Conservation (phyloP, 305 asterid species). For the Fraxinus paxiana region DNA sequence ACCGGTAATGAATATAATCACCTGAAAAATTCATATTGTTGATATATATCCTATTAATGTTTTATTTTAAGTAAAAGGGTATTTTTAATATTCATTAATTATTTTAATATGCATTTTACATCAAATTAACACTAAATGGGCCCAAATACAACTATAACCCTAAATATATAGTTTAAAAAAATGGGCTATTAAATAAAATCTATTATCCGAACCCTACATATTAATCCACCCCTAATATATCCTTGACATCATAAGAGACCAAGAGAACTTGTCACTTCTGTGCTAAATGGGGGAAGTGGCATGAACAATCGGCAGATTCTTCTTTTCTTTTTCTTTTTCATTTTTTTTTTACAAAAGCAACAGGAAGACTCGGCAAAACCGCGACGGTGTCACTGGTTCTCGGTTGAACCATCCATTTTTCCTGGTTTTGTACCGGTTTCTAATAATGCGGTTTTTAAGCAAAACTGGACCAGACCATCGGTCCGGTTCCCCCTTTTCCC, state of each 20-base stretch:
- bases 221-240: background rate
- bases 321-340: too few relatives aligned
- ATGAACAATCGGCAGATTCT: too few relatives aligned
- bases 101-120: background rate
- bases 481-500: background rate
- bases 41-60: background rate
- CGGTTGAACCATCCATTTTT: background rate
- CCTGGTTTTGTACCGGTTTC: background rate
- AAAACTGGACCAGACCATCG: background rate
- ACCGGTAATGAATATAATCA: background rate
- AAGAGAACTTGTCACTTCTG: too few relatives aligned
- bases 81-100: background rate
- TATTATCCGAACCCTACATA: background rate
- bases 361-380: too few relatives aligned
- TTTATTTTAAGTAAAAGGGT: background rate
- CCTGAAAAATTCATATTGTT: background rate
- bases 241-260: background rate
- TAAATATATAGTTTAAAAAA: too few relatives aligned
- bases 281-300: too few relatives aligned
- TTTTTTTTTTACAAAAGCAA: too few relatives aligned
- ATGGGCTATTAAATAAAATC: background rate
- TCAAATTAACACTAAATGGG: background rate
- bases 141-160: background rate
- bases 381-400: too few relatives aligned
- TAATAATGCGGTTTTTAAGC: background rate